Base-by-base conservation (phyloP, 441 rosid species). In the Dalechampia spathulata region DNA sequence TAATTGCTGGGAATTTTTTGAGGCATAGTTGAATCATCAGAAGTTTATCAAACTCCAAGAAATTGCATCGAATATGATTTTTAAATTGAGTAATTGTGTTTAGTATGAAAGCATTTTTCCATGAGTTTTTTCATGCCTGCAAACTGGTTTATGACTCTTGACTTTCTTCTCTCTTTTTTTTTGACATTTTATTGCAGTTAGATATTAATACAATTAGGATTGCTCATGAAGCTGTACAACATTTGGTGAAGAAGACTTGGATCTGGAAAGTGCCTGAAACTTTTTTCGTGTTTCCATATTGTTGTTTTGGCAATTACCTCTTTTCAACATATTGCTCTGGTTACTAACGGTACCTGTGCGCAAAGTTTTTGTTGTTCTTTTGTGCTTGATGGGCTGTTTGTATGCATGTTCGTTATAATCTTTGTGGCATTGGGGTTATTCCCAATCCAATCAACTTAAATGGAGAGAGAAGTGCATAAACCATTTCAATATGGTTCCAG, bases 401-500 rank as follows among this genome's bases (percentile, higher is more conserved):
- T 51, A 20, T 63, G 34, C 45, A 39, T 17, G 37, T 53, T 34
- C 49, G 46, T 7, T 51, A 2, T 50, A 37, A 12, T 65, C 41
- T 44, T 55, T 52, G 22, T 45, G 69, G 46, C 6, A 20, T 38
- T 48, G 66, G 49, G 63, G 37, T 21, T 53, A 43, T 25, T 57
- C 56, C 58, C 56, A 45, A 47, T 23, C 37, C 49, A 50, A 39
- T 46, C 27, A 7, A 37, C 48, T 52, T 41, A 54, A 58, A 68
- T 58, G 73, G 74, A 71, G 66, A 67, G 55, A 26, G 78, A 79
- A 51, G 56, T 61, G 19, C 72, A 62, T 16, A 72, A 71, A 43
- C 68, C 69, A 46, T 64, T 68, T 49, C 84, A 78, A 50, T 75
- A 69, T 45, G 60, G 62, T 44, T 56, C 74, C 21, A 61, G 75